Base-by-base conservation (phyloP, 371 early-diverging fungal genomes). In the Quaeritorhiza haematococci region DNA sequence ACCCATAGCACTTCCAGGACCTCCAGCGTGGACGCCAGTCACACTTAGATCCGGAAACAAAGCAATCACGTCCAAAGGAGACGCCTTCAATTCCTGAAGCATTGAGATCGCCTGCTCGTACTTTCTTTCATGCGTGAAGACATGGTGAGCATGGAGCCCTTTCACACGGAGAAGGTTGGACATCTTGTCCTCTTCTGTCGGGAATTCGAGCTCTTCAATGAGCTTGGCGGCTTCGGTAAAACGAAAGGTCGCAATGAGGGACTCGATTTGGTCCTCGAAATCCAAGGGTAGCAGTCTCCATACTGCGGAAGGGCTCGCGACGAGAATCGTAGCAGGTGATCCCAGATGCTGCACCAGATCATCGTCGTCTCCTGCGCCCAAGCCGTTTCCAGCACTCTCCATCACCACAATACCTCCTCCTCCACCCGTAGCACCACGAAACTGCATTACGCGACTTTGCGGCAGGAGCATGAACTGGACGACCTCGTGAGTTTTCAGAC, bases 241-340 rank as follows among this genome's bases (percentile, higher is more conserved):
- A 56, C 89, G 83, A 56, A 79, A 80, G 42, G 80, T 75, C 17
- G 78, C 76, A 1, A 96, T 84, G 47, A 93, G 70, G 51, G 91
- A 88, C 50, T 93, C 68, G 42, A 66, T 67, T 69, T 94, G 96
- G 30, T 89, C 86, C 17, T 90, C 87, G 53, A 93, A 92, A 58
- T 90, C 92, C 44, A 82, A 74, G 0, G 93, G 91, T 10, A 91
- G 79, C 6, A 94, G 78, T 26, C 93, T 82, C 89, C 92, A 94
- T 2, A 93, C 83, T 33, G 86, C 86, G 21, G 76, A 79, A 6
- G 64, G 55, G 48, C 88, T 93, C 3, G 93, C 84, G 21, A 92
- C 84, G 64, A 88, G 89, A 24, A 92, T 80, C 7, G 87, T 85
- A 80, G 54, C n/a, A n/a, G n/a, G n/a, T n/a, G n/a, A n/a, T n/a